Evolutionary conservation across 2,329 filamentous ascomycete genomes (phyloP).

Genomic region (Aspergillus felis): DNA sequence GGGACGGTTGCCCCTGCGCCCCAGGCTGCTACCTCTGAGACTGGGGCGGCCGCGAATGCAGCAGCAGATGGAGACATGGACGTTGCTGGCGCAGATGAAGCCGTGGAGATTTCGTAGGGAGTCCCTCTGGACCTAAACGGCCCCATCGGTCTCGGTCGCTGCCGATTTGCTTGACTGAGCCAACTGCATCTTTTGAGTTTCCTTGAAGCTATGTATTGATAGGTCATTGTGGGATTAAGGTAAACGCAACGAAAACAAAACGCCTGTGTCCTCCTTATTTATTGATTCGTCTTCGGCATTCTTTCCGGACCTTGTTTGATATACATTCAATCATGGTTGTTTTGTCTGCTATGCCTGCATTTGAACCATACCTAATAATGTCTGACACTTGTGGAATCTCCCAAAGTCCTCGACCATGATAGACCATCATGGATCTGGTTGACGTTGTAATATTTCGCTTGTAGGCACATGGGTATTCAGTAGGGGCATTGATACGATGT

Average conservation of each 20-base stretch:
- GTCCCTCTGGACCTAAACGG: background rate
- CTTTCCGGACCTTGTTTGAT: background rate
- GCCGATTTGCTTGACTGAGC: background rate
- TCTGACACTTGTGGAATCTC: background rate
- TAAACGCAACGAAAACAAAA: background rate
- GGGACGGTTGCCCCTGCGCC: constrained; percentile 33
- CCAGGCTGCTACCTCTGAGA: constrained; percentile 9
- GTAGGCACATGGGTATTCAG: background rate
- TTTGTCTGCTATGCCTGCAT: background rate
- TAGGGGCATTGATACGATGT: background rate
- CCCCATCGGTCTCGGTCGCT: background rate
- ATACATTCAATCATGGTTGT: background rate
- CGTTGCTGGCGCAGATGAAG: constrained; percentile 24
- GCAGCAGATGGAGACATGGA: constrained; percentile 28
- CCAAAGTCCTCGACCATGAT: background rate
- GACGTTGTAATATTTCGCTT: too few species aligned
- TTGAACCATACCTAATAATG: background rate
- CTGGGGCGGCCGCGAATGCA: constrained; percentile 7
- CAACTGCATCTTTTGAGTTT: background rate
- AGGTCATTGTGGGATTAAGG: background rate
- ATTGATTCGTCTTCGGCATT: background rate
- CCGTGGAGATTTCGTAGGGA: constrained; percentile 7
- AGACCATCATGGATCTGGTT: background rate
- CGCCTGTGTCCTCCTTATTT: background rate
- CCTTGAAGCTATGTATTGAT: constrained; percentile 5